Base-by-base conservation (phyloP, 2,329 filamentous ascomycete genomes). In the Aaosphaeria pasadenensis region DNA sequence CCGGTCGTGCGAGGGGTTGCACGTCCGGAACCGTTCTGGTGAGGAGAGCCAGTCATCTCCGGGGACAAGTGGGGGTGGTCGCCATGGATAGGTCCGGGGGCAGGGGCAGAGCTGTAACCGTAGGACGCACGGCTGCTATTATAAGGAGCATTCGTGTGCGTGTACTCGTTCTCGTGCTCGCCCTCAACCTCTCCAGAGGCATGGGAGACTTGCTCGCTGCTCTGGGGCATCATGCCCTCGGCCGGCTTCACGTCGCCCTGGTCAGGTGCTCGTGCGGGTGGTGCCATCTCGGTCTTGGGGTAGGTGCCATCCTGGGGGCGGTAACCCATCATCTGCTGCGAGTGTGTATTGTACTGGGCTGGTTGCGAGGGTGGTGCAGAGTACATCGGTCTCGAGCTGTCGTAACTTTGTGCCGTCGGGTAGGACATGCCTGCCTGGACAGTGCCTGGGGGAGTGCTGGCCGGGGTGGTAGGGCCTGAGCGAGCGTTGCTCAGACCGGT, bases 391-490 rank as follows among this genome's bases (percentile, higher is more conserved):
- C 92, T 84, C 7, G 88, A 84, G 60, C 73, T 82, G 63, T 95
- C 89, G 62, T 95, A 96, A 41, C 77, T 75, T 70, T 85, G 88
- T 48, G 76, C 84, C 58, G 74, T 81, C 44, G 85, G 86, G 68
- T 96, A 96, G 4, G 84, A 75, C 80, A 96, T 90, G 63, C 81
- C 85, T 59, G 90, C 88, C 57, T 90, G 87, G 53, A 95, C 79
- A 30, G 80, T 82, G 28, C 89, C 90, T 0, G 92, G 92, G 9
- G 92, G 91, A 0, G 92, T 95, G 5, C 89, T 92, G 29, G 90
- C 90, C 51, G 90, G 90, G n/a, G 89, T 95, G 7, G 87, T 89
- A 46, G 90, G 91, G 79, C 96, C 89, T 54, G 89, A 95, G 60
- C 89, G 86, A 51, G 87, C 77, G 71, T 87, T 90, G 74, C 81